Percentiles rank a stretch among this genome's conserved stretches.
These are phyloP conservation scores for Cymbopogon flexuosus DNA, from an alignment of 202 grass and related monocot genomes.

Conservation along the genomic window DNA sequence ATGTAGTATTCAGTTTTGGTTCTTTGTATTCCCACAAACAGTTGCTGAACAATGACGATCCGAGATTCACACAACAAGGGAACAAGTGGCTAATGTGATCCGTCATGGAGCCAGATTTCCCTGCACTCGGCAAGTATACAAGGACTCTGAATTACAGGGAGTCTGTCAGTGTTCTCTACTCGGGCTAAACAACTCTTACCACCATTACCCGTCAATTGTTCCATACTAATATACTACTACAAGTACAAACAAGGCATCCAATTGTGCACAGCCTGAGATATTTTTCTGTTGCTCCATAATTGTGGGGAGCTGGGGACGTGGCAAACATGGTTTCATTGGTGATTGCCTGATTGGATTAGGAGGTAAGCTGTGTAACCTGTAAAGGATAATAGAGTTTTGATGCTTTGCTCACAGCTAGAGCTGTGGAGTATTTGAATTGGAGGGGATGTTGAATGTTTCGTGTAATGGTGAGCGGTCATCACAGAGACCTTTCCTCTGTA, in stretches of 20 bases:
- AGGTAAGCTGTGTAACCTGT: neutral
- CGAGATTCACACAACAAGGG: neutral
- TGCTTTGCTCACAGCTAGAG: conserved; percentile 7
- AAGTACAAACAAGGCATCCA: neutral
- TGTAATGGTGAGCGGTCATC: neutral
- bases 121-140: neutral
- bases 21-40: neutral
- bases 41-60: neutral
- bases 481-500: neutral
- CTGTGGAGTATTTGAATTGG: neutral
- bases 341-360: neutral
- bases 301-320: neutral
- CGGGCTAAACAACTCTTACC: neutral
- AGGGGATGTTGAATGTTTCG: neutral
- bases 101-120: neutral
- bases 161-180: neutral
- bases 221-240: neutral
- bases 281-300: neutral
- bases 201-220: neutral
- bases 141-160: neutral
- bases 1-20: neutral
- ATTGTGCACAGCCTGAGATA: neutral
- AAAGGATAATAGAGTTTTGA: neutral
- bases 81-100: neutral
- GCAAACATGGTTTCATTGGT: neutral